Base-by-base conservation (phyloP, 306 rosid species). In the Prunus dulcis region DNA sequence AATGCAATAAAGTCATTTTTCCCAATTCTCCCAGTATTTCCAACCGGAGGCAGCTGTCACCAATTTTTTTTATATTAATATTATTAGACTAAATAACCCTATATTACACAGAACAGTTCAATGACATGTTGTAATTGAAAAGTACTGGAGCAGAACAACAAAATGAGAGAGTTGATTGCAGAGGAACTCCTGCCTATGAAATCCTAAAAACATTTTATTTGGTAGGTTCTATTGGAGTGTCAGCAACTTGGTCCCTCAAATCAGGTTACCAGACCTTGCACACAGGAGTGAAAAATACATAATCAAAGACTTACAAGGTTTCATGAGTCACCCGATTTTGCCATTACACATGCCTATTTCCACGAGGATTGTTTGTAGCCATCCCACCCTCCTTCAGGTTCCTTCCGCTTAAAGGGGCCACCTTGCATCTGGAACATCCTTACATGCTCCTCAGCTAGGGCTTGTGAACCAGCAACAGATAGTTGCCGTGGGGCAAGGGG, bases 311-410 rank as follows among this genome's bases (percentile, higher is more conserved):
- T 86, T 78, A 84, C 85, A 86, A 86, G 85, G 76, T 53, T 80
- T 78, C 81, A 71, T 74, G 63, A 47, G 71, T 70, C 80, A 79
- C 71, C 81, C 46, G 69, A 70, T 55, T 52, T 56, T 22, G 9
- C 64, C 64, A 70, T 71, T 71, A 52, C 50, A 71, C 51, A 71
- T 13, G 64, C 64, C 75, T 86, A 87, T 72, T 83, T 87, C 93
- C 94, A 89, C 3, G 91, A 78, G 51, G 87, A 74, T 68, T 85
- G 89, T 81, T 85, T 89, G 85, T 83, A 88, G 80, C 85, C 79
- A 70, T 91, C 91, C 87, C 87, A 80, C 52, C 97, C 94, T 18
- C 91, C 87, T 69, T 91, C 97, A 14, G 94, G 92, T 68, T 91
- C 96, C 89, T 89, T 92, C 75, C 91, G 84, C 84, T 89, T 91